Base-by-base conservation (phyloP, 2,329 filamentous ascomycete species). In the Bipolaris cookei region DNA sequence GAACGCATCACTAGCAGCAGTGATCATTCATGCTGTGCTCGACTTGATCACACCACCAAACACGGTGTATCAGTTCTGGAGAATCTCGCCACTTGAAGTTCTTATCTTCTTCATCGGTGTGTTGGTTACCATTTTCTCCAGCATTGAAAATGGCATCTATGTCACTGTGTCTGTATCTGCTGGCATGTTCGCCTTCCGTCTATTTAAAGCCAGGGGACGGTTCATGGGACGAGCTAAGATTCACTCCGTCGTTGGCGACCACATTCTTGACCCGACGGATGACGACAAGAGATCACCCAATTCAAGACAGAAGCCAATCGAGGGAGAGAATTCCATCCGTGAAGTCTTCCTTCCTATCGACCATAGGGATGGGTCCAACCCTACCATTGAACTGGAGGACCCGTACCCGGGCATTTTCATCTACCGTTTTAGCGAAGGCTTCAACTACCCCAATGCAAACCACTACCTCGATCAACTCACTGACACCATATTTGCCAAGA, bases 371-470 rank as follows among this genome's bases (percentile, higher is more conserved):
- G 94, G 95, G 37, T 92, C 91, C 3, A 98, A 98, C 75, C 94
- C 94, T 0, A 83, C 89, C 28, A 84, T 98, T 39, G 83, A 89
- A 13, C 81, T 97, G 6, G 83, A 90, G 59, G 87, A 87, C 55
- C 93, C 95, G 1, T 92, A 95, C 69, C 94, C 94, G 0, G 95
- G 95, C 48, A 86, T 99, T 68, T 97, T 98, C 79, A 96, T 99
- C 71, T 98, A 97, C 80, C 88, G 94, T 41, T 97, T 99, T 77
- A 90, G 91, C 0, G 94, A 98, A 79, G 92, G 93, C 44, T 97
- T 96, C 84, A 96, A 95, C 79, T 99, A 97, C 72, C 92, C 93
- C 56, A 99, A 97, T 67, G 92, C 92, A 21, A 92, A 92, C 70
- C 89, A 92, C 74, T 92, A 96, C 60, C 85, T 97, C 43, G 92